Evolutionary conservation across 306 rosid genomes (phyloP).

Genomic region (Medicago lupulina): DNA sequence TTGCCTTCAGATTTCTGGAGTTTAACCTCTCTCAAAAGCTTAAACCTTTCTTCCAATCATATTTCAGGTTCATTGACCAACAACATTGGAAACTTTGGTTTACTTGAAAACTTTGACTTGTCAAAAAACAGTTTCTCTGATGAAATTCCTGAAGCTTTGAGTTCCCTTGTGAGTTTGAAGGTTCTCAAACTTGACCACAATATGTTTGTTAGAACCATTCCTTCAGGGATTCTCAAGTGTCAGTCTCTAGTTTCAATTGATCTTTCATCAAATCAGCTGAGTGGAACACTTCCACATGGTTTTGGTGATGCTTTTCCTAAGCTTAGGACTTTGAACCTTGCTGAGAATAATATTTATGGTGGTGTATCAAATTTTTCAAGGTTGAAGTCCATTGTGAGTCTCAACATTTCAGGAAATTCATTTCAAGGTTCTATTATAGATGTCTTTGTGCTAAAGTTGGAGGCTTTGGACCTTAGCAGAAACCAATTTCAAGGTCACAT

Average conservation of each 20-base stretch:
- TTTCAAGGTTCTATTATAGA: conserved; percentile 81
- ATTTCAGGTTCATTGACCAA: conserved; percentile 81
- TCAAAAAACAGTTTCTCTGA: conserved; percentile 76
- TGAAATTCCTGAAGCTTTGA: conserved; percentile 69
- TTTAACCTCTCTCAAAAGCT: conserved; percentile 68
- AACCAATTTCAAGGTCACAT: conserved; percentile 84
- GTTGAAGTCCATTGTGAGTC: conserved; percentile 64
- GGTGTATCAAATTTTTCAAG: conserved; percentile 61
- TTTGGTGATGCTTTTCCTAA: conserved; percentile 83
- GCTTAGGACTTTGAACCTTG: conserved; percentile 80
- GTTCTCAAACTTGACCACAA: conserved; percentile 74
- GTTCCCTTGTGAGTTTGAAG: conserved; percentile 64
- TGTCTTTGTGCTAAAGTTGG: conserved; percentile 64
- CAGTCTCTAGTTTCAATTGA: conserved; percentile 71
- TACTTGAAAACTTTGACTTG: conserved; percentile 74
- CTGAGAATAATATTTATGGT: conserved; percentile 70
- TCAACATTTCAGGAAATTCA: conserved; percentile 79
- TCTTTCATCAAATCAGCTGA: conserved; percentile 73
- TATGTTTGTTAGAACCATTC: conserved; percentile 59
- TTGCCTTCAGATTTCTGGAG: conserved; percentile 97
- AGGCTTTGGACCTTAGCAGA: conserved; percentile 84
- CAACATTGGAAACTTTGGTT: conserved; percentile 87
- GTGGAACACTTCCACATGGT: conserved; percentile 82
- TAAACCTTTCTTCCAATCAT: conserved; percentile 72
- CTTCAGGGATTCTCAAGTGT: conserved; percentile 72